phyloP scores from a whole-genome alignment of 139 green algal genomes.

The Diplosphaera chodatii region DNA sequence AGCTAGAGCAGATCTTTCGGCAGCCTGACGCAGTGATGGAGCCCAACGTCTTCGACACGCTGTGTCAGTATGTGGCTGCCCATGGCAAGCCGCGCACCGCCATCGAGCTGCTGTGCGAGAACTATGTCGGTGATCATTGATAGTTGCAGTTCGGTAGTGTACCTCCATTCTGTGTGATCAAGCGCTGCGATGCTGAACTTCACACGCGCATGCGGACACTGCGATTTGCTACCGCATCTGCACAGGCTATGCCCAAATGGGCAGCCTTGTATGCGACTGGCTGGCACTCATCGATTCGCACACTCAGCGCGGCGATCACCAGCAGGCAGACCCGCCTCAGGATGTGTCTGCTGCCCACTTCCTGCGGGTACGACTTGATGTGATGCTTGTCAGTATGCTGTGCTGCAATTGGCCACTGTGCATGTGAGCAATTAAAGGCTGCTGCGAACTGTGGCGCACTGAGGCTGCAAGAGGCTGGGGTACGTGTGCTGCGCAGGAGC shows the following conservation, averaged over 20 bases:
- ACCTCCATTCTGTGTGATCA: not conserved
- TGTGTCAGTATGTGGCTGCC: conserved; percentile 48
- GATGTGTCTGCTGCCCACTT: conserved; percentile 30
- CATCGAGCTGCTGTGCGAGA: conserved; percentile 54
- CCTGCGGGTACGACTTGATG: conserved; percentile 12
- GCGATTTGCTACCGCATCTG: not conserved
- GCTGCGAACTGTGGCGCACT: too few relatives aligned
- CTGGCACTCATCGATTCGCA: conserved; percentile 24
- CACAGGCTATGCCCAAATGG: conserved; percentile 65
- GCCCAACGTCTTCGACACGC: conserved; percentile 40
- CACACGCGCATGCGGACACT: not conserved
- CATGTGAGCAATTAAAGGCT: too few relatives aligned
- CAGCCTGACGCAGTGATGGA: conserved; percentile 65
- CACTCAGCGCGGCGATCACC: not conserved
- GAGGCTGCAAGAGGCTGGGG: too few relatives aligned
- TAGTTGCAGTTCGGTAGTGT: too few relatives aligned
- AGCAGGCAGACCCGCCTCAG: too few relatives aligned
- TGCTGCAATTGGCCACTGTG: too few relatives aligned
- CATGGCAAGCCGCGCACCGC: conserved; percentile 46
- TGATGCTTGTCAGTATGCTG: too few relatives aligned
- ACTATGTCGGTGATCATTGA: conserved; percentile 44
- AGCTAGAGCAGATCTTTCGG: conserved; percentile 49
- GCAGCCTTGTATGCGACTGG: conserved; percentile 50
- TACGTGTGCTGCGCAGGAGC: conserved; percentile 40
- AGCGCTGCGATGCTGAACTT: not conserved